These are phyloP conservation scores for Diaporthe sp. DNA, from an alignment of 2,329 filamentous ascomycete genomes.

Conservation along the genomic window DNA sequence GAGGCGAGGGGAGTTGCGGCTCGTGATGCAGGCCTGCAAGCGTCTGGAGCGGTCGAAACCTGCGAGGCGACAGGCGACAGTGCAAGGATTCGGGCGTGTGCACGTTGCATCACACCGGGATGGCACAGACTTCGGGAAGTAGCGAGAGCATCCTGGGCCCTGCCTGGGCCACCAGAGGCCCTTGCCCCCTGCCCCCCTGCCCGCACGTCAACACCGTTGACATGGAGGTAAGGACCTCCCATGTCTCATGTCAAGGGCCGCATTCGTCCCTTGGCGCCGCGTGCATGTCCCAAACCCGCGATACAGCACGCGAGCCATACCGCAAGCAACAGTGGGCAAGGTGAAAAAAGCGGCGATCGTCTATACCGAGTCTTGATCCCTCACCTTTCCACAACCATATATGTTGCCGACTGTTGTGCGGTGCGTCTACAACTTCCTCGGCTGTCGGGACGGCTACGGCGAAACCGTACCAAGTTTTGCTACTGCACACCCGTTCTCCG, in stretches of 20 bases:
- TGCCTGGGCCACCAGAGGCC: background rate
- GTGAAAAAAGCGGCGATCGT: background rate
- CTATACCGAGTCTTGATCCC: background rate
- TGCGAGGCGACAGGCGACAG: slow-evolving; percentile 7
- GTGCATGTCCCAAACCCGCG: background rate
- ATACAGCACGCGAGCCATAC: slow-evolving; percentile 10
- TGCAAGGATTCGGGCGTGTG: slow-evolving; percentile 4
- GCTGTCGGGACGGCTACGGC: slow-evolving; percentile 20
- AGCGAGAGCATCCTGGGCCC: slow-evolving; percentile 3
- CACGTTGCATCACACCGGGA: slow-evolving; percentile 19
- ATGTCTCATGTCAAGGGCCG: slow-evolving; percentile 7
- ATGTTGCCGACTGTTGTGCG: background rate
- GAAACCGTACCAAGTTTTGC: slow-evolving; percentile 14
- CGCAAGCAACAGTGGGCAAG: background rate
- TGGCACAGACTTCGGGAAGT: slow-evolving; percentile 22
- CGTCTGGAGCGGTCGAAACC: slow-evolving; percentile 26
- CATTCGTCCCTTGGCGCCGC: slow-evolving; percentile 7
- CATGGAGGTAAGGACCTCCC: background rate
- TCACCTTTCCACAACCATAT: background rate
- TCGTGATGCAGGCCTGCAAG: slow-evolving; percentile 5
- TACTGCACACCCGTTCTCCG: slow-evolving; percentile 1
- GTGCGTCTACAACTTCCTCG: background rate
- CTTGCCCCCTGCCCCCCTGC: background rate
- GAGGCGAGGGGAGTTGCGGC: background rate
- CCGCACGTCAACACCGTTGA: slow-evolving; percentile 13